phyloP scores from a whole-genome alignment of 2,329 filamentous ascomycete species.

The Ascochyta clinopodiicola region DNA sequence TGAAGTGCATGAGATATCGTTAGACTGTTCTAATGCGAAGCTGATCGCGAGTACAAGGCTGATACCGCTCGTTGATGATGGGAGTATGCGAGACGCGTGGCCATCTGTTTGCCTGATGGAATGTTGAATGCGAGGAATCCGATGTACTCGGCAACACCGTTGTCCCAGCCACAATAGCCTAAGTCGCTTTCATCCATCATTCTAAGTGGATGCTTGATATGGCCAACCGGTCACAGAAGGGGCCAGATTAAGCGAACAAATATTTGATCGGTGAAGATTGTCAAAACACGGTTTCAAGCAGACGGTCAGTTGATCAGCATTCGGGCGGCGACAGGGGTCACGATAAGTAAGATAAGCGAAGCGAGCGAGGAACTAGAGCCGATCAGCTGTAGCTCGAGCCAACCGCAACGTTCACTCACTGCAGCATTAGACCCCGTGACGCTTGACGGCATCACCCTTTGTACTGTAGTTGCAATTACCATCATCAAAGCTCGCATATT shows the following conservation, averaged over 20 bases:
- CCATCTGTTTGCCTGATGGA: background rate
- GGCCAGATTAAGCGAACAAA: background rate
- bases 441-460: slow-evolving; percentile 25
- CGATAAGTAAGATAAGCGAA: slow-evolving; percentile 18
- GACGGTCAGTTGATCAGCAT: slow-evolving; percentile 9
- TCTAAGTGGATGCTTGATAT: background rate
- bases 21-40: background rate
- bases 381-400: slow-evolving; percentile 12
- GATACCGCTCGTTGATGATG: background rate
- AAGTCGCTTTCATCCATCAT: background rate
- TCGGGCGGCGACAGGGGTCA: slow-evolving; percentile 16
- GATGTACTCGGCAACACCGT: slow-evolving; percentile 11
- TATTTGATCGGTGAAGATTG: background rate
- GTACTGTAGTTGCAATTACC: background rate
- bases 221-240: slow-evolving; percentile 3
- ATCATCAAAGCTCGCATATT: slow-evolving; percentile 20
- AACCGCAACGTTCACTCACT: slow-evolving; percentile 31
- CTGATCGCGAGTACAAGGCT: slow-evolving; percentile 1
- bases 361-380: slow-evolving; percentile 18
- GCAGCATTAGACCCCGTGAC: slow-evolving; percentile 25
- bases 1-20: slow-evolving; percentile 1
- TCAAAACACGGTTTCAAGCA: background rate
- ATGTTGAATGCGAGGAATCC: slow-evolving; percentile 39
- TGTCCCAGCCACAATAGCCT: background rate
- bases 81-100: background rate